phyloP scores from a whole-genome alignment of 1,284 basidiomycete species.

The Laetiporus sulphureus region DNA sequence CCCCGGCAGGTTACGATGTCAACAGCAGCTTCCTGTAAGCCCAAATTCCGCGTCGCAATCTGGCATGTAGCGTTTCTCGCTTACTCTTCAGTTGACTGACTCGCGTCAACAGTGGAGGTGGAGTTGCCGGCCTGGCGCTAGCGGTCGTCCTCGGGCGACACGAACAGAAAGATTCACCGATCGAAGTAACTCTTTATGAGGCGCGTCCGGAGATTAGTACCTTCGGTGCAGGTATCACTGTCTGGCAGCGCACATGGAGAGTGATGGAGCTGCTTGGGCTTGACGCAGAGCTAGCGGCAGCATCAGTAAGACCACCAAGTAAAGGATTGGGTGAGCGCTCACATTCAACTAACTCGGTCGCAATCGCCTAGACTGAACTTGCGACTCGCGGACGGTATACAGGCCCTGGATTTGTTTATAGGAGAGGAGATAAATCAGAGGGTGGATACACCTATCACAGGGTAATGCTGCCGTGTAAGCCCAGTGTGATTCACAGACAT shows the following conservation, averaged over 20 bases:
- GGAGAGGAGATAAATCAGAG: slow-evolving; percentile 2
- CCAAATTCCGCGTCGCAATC: no score
- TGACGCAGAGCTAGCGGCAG: slow-evolving; percentile 22
- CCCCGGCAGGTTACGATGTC: no score
- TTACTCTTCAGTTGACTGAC: no score
- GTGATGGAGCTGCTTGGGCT: slow-evolving; percentile 29
- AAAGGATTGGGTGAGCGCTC: slow-evolving; percentile 3
- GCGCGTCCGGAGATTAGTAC: slow-evolving; percentile 27
- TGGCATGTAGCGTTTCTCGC: no score
- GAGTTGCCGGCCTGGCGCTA: slow-evolving; percentile 32
- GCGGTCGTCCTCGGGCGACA: slow-evolving; percentile 28
- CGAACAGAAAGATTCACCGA: slow-evolving; percentile 15
- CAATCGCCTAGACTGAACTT: no score
- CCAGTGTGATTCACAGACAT: not conserved
- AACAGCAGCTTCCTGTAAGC: no score
- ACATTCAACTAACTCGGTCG: not conserved
- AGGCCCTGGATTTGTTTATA: slow-evolving; percentile 7
- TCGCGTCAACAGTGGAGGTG: slow-evolving; percentile 25
- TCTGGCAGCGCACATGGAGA: slow-evolving; percentile 35
- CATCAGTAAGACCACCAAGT: slow-evolving; percentile 2
- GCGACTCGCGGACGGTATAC: no score
- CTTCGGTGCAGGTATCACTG: slow-evolving; percentile 30
- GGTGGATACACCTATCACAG: slow-evolving; percentile 5
- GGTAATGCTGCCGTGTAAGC: slow-evolving; percentile 7
- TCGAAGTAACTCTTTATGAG: slow-evolving; percentile 31